Evolutionary conservation across 83 land plant genomes (phyloP).

Genomic region (Thuja plicata): DNA sequence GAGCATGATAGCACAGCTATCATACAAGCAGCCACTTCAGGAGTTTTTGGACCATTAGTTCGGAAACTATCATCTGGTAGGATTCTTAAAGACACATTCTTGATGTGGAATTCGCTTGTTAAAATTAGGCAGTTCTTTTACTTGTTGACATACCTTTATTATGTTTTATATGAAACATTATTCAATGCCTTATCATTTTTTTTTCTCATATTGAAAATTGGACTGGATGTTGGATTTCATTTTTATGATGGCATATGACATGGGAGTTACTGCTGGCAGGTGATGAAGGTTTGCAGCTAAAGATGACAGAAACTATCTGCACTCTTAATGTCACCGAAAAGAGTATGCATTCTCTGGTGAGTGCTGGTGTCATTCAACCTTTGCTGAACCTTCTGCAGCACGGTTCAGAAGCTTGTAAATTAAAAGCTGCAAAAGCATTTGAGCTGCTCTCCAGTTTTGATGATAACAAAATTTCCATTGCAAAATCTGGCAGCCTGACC

Average conservation of each 20-base stretch:
- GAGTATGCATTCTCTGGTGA: constrained; percentile 24
- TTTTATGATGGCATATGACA: constrained; percentile 1
- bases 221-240: background rate
- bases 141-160: background rate
- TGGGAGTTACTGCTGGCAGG: constrained; percentile 14
- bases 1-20: constrained; percentile 13
- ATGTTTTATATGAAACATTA: background rate
- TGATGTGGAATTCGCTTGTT: background rate
- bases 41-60: constrained; percentile 22
- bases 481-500: constrained; percentile 30
- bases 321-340: constrained; percentile 21
- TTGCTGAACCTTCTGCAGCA: constrained; percentile 18
- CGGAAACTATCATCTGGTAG: constrained; percentile 13
- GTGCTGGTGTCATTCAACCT: constrained; percentile 25
- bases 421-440: constrained; percentile 25
- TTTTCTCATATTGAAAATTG: background rate
- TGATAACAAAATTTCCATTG: constrained; percentile 17
- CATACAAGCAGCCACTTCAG: constrained; percentile 24
- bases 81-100: background rate
- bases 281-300: constrained; percentile 17
- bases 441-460: constrained; percentile 20
- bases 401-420: constrained; percentile 14
- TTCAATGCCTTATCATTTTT: background rate
- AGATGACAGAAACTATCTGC: constrained; percentile 16
- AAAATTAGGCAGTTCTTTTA: background rate